Conservation (phyloP, 768 basidiomycete species). For the Hebeloma cylindrosporum region DNA sequence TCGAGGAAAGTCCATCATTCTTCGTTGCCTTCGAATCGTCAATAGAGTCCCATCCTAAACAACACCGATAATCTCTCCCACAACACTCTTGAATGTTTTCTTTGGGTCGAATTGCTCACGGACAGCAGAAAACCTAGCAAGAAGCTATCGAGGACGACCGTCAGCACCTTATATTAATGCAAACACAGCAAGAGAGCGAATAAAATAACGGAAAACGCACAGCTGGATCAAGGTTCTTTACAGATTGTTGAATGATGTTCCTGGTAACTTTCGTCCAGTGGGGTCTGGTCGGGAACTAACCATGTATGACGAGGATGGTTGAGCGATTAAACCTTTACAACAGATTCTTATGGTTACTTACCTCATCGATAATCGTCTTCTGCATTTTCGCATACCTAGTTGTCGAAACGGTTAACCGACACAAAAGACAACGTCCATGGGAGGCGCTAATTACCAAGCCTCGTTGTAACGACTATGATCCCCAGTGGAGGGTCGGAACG, state of each 20-base stretch:
- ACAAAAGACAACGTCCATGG: not conserved
- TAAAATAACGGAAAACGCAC: constrained; percentile 19
- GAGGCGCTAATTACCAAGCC: constrained; percentile 25
- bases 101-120: constrained; percentile 33
- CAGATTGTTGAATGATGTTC: constrained; percentile 25
- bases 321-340: constrained; percentile 2
- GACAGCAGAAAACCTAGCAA: constrained; percentile 30
- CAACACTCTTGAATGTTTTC: constrained; percentile 33
- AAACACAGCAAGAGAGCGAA: not conserved
- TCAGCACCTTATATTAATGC: not conserved
- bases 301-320: not conserved
- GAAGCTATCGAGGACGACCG: not conserved
- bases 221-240: constrained; percentile 34
- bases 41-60: constrained; percentile 10
- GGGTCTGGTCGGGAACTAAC: constrained; percentile 35
- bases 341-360: constrained; percentile 8
- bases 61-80: constrained; percentile 38
- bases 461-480: constrained; percentile 36
- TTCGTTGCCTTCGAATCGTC: not conserved
- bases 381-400: constrained; percentile 10
- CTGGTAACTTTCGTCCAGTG: constrained; percentile 40
- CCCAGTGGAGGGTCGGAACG: constrained; percentile 32
- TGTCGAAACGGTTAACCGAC: not conserved
- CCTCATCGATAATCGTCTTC: constrained; percentile 34
- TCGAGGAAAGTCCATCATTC: not conserved